Evolutionary conservation across 208 protist genomes (phyloP), one percentile per base, ranked within the genome.

Genomic region (Leishmania martiniquensis): DNA sequence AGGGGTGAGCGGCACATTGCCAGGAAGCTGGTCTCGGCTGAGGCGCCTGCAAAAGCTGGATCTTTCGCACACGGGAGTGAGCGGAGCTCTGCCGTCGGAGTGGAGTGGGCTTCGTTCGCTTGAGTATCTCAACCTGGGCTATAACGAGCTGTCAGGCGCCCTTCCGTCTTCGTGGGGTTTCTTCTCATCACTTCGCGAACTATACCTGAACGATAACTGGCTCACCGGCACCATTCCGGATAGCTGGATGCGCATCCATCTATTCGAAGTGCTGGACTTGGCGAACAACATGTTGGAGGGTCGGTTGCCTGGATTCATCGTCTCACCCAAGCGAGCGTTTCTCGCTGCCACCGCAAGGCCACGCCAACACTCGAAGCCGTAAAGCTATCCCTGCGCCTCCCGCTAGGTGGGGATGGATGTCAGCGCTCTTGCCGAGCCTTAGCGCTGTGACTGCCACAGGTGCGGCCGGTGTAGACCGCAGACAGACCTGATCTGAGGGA

Each of bases 111-210:
- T 78, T 4, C 17, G 25, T n/a, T 69, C 75, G 52, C 66, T 39
- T 1, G 9, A 44, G 0, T 44, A n/a, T 62, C 25, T 78, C 1
- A 65, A 72, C 13, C 29, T 78, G 54, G 54, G 69, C 34, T 49
- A 57, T n/a, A 78, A 79, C 51, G 0, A 17, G 29, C 52, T 79
- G 44, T 68, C 13, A 0, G 76, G 76, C 44, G 60, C 76, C 47
- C 67, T 79, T 0, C 76, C 76, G 5, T 10, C 54, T 2, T 12
- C 10, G 3, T 79, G 76, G 76, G 55, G 67, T 0, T 22, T 10
- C 2, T 45, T 79, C 7, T 39, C 22, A 0, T 44, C 20, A 5
- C 29, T 79, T 6, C 42, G 52, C 0, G 71, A 57, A 17, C 7
- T 79, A 1, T 70, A 67, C 55, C 52, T 79, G 0, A 52, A 79